A percentile compares a stretch with the other conserved stretches of the same genome.
These are phyloP conservation scores for Maudiozyma turicensis DNA, from an alignment of 805 yeast genomes.

Conservation along the genomic window DNA sequence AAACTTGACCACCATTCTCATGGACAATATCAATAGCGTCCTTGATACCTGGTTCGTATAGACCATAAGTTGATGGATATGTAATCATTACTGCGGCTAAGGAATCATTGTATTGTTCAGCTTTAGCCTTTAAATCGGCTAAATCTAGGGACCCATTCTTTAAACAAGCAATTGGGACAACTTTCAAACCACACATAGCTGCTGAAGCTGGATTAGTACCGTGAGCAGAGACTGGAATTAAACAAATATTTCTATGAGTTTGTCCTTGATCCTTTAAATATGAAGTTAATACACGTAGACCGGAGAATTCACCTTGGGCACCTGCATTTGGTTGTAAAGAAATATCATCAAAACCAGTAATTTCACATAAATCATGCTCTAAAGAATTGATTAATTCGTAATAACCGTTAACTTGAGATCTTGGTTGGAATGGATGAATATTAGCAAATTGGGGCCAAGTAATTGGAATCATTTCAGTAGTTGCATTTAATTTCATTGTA, in stretches of 20 bases:
- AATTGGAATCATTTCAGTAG: constrained; percentile 89
- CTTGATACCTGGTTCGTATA: constrained; percentile 86
- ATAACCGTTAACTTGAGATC: constrained; percentile 83
- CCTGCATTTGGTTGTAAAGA: constrained; percentile 96
- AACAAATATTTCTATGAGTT: constrained; percentile 67
- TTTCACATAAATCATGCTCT: constrained; percentile 76
- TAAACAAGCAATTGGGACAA: constrained; percentile 83
- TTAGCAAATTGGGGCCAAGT: constrained; percentile 89
- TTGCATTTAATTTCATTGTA: constrained; percentile 94
- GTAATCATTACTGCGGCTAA: constrained; percentile 94
- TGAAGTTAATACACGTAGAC: constrained; percentile 73
- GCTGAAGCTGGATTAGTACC: constrained; percentile 99
- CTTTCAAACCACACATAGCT: constrained; percentile 92
- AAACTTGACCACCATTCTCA: constrained; percentile 84
- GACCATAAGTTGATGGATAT: constrained; percentile 94
- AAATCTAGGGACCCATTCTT: constrained; percentile 80
- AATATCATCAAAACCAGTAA: constrained; percentile 87
- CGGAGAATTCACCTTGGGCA: constrained; percentile 97
- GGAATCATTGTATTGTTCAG: constrained; percentile 53
- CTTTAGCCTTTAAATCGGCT: constrained; percentile 62
- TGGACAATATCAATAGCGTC: constrained; percentile 83
- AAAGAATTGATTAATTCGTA: constrained; percentile 63
- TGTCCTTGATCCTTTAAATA: constrained; percentile 68
- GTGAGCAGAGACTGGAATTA: constrained; percentile 95
- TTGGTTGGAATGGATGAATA: constrained; percentile 90